Conservation (phyloP, 2,329 filamentous ascomycete genomes). For the Alternaria solani region DNA sequence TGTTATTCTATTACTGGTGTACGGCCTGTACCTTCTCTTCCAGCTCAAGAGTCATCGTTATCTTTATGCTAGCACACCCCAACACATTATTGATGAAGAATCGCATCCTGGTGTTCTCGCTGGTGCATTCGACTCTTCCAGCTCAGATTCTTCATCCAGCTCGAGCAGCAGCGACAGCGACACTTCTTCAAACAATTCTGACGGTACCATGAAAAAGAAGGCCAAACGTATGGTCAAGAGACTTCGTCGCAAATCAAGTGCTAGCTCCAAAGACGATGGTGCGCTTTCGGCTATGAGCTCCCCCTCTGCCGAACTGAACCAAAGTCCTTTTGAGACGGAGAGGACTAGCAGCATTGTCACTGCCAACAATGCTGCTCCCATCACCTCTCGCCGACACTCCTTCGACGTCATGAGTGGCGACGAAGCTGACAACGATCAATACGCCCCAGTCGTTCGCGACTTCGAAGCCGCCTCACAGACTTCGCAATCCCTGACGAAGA, state of each 20-base stretch:
- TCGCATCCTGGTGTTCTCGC: conserved; percentile 84
- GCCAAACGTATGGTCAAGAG: conserved; percentile 79
- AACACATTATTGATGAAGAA: conserved; percentile 92
- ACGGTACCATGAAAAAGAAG: conserved; percentile 76
- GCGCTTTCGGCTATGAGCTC: conserved; percentile 57
- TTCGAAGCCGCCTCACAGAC: conserved; percentile 54
- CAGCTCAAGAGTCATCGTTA: conserved; percentile 92
- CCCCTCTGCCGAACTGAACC: conserved; percentile 52
- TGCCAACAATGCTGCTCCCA: conserved; percentile 26
- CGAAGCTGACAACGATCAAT: conserved; percentile 61
- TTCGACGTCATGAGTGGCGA: conserved; percentile 60
- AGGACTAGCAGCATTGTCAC: conserved; percentile 32
- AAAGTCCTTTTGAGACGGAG: conserved; percentile 49
- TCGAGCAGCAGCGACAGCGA: conserved; percentile 68
- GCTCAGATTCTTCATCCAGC: conserved; percentile 59
- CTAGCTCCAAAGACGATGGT: conserved; percentile 70
- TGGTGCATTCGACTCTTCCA: conserved; percentile 79
- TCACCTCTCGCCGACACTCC: conserved; percentile 47
- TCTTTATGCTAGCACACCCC: conserved; percentile 89
- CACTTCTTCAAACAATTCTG: conserved; percentile 67
- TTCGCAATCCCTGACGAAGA: conserved; percentile 48
- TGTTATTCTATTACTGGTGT: conserved; percentile 83
- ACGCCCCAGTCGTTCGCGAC: conserved; percentile 56
- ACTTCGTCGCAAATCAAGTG: conserved; percentile 78
- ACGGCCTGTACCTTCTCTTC: conserved; percentile 84